These are phyloP conservation scores for Hypoxylon sp. DNA, from an alignment of 2,329 filamentous ascomycete species.

Conservation along the genomic window DNA sequence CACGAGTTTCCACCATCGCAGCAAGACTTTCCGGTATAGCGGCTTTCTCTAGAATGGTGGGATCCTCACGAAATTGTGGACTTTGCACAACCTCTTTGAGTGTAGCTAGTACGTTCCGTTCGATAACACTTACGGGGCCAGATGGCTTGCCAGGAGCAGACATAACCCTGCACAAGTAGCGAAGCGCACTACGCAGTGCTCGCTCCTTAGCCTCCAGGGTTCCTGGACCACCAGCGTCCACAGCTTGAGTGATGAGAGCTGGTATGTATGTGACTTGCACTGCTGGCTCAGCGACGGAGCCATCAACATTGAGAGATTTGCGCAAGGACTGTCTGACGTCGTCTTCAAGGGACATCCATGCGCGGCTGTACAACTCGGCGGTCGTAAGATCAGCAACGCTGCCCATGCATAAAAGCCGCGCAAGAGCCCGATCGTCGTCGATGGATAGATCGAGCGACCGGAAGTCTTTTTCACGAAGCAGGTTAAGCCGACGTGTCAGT, in stretches of 20 bases:
- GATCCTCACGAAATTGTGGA: conserved; percentile 46
- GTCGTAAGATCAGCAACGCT: conserved; percentile 49
- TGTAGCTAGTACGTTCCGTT: conserved; percentile 49
- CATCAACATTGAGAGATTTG: conserved; percentile 54
- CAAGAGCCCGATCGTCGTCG: conserved; percentile 52
- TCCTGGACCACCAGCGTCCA: conserved; percentile 45
- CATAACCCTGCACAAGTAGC: conserved; percentile 50
- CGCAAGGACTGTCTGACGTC: conserved; percentile 45
- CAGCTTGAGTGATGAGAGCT: conserved; percentile 52
- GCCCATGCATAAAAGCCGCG: conserved; percentile 56
- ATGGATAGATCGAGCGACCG: conserved; percentile 46
- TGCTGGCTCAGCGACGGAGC: conserved; percentile 52
- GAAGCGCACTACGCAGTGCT: conserved; percentile 48
- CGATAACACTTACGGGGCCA: conserved; percentile 47
- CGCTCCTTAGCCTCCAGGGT: conserved; percentile 38
- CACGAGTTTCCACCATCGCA: conserved; percentile 14
- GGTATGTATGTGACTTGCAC: conserved; percentile 57
- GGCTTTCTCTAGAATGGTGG: conserved; percentile 47
- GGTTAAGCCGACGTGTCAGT: conserved; percentile 48
- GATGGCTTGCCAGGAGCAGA: conserved; percentile 29
- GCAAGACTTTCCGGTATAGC: conserved; percentile 42
- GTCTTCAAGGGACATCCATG: conserved; percentile 47
- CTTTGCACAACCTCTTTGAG: conserved; percentile 48
- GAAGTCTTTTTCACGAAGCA: conserved; percentile 50
- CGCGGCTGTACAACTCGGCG: conserved; percentile 50